Percentiles rank a stretch among this genome's conserved stretches.
Evolutionary conservation across 805 yeast species (phyloP).

Genomic region (Metschnikowia lachancei): DNA sequence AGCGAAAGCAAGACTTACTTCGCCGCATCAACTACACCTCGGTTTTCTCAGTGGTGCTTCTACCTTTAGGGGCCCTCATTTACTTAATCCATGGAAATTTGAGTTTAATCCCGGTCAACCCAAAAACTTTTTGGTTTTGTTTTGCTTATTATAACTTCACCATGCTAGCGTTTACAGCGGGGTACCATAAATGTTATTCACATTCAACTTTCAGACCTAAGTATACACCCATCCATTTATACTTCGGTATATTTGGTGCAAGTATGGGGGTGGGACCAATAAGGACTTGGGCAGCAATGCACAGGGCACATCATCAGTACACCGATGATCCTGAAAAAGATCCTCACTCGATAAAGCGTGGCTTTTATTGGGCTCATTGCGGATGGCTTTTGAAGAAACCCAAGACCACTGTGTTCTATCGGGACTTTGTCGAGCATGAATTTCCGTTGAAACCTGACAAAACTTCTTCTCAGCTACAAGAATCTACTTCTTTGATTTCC

Average conservation of each 20-base stretch:
- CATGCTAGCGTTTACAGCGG: slow-evolving; percentile 40
- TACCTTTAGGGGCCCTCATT: slow-evolving; percentile 31
- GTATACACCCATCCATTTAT: slow-evolving; percentile 37
- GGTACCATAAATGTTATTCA: slow-evolving; percentile 43
- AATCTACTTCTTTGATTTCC: not conserved
- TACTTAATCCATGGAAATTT: slow-evolving; percentile 24
- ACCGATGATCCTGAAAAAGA: slow-evolving; percentile 82
- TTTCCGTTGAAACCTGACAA: slow-evolving; percentile 22
- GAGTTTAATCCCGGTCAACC: slow-evolving; percentile 29
- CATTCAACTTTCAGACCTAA: slow-evolving; percentile 37
- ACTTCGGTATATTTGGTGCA: slow-evolving; percentile 60
- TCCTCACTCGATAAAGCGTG: slow-evolving; percentile 81
- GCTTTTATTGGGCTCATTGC: slow-evolving; percentile 77
- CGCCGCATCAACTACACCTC: slow-evolving; percentile 37
- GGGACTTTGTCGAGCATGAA: slow-evolving; percentile 37
- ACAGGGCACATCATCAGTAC: slow-evolving; percentile 86
- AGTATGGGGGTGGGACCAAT: slow-evolving; percentile 76
- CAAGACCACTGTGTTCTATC: slow-evolving; percentile 30
- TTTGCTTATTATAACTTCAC: slow-evolving; percentile 36
- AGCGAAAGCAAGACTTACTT: slow-evolving; percentile 35
- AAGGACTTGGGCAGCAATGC: slow-evolving; percentile 77
- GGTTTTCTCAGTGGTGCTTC: slow-evolving; percentile 32
- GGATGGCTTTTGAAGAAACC: slow-evolving; percentile 83
- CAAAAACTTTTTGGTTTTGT: slow-evolving; percentile 30
- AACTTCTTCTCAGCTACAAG: not conserved